phyloP scores from a whole-genome alignment of 768 basidiomycete genomes.

The Thelephora ganbajun region DNA sequence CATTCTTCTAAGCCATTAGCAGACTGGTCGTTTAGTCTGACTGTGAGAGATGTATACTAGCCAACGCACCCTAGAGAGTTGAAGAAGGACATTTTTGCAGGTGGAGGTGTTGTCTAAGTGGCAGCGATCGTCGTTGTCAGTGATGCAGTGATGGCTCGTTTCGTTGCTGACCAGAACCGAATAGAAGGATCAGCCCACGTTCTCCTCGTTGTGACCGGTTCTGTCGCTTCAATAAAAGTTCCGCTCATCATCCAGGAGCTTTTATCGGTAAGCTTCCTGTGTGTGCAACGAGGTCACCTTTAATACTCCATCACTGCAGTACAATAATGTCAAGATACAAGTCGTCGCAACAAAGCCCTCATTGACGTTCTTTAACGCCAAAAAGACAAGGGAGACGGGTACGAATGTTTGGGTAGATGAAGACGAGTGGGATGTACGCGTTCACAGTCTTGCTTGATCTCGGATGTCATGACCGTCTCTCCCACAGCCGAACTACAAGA shows the following conservation, averaged over 20 bases:
- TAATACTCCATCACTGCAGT: slow-evolving; percentile 26
- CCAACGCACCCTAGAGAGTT: slow-evolving; percentile 59
- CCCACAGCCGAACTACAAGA: slow-evolving; percentile 48
- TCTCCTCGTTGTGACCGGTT: slow-evolving; percentile 81
- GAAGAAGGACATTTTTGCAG: slow-evolving; percentile 58
- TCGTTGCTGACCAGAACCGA: slow-evolving; percentile 14
- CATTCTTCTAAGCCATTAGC: slow-evolving; percentile 42
- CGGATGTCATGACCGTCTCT: background rate
- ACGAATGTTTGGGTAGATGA: slow-evolving; percentile 75
- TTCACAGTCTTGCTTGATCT: background rate
- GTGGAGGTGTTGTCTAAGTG: background rate
- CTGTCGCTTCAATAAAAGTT: slow-evolving; percentile 88
- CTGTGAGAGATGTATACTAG: slow-evolving; percentile 6
- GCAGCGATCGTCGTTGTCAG: background rate
- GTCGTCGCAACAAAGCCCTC: slow-evolving; percentile 74
- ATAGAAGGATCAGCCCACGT: slow-evolving; percentile 41
- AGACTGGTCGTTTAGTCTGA: background rate
- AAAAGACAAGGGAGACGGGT: slow-evolving; percentile 34
- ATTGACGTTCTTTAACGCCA: slow-evolving; percentile 57
- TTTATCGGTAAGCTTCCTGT: slow-evolving; percentile 33
- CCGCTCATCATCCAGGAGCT: slow-evolving; percentile 79
- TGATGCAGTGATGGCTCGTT: slow-evolving; percentile 1
- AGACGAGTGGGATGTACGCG: slow-evolving; percentile 84
- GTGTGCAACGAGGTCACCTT: background rate
- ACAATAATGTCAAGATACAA: slow-evolving; percentile 61